Evolutionary conservation across 768 basidiomycete species (phyloP), one percentile per base, ranked within the genome.

Genomic region (Leccinum imitatum): DNA sequence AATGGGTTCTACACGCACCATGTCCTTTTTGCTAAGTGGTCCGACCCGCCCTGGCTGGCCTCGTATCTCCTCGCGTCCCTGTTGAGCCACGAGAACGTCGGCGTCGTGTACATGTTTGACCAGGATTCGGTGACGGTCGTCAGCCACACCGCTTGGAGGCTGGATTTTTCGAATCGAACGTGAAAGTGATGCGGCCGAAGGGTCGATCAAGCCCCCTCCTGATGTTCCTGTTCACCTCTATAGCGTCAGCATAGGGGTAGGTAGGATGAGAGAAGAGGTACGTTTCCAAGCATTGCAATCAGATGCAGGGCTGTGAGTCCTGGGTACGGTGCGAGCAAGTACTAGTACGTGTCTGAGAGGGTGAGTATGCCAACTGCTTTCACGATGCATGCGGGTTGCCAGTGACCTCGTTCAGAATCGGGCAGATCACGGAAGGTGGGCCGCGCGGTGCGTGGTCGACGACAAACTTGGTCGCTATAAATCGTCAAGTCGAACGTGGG

Each of bases 71-170:
- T 80, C 9, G 77, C 77, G 0, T 67, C 74, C 3, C 50, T 73
- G 25, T 66, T 82, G 19, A 64, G 73, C 10, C 61, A 66, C 35
- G 65, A 71, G 33, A 2, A 31, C 33, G 35, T 37, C 3, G 73
- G 73, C 10, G 70, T 81, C 2, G 61, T 75, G 8, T 77, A 68
- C 58, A 69, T 65, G 1, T 58, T 73, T 23, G 72, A 76, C 56
- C 65, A 70, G 15, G 58, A 64, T 19, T 65, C 64, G 9, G 66
- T 77, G 7, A 79, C 71, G 1, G 57, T 61, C 13, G 74, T 82
- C 59, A 74, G 80, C 10, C 80, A 82, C 57, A 78, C 75, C 52
- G 80, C 80, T 9, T 83, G 81, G 83, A 72, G 71, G 1, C 70
- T 84, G 25, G 79, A 84, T 67, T 81, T 85, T 31, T 31, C 9